Conservation (phyloP, 805 yeast species). For the Sugiyamaella valdiviana region DNA sequence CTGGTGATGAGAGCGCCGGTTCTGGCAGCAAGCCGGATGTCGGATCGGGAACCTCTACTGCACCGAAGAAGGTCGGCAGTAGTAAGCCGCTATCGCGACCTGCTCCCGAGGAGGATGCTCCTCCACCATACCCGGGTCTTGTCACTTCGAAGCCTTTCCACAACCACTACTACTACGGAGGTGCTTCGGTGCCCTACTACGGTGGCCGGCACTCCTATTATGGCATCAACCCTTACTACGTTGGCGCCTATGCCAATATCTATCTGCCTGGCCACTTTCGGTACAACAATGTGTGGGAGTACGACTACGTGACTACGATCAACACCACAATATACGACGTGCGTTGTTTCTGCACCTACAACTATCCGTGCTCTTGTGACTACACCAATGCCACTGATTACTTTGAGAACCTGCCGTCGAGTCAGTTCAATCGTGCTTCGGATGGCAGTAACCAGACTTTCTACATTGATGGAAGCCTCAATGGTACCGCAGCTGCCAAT, state of each 20-base stretch:
- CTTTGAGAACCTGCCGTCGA: constrained; percentile 13
- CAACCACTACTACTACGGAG: constrained; percentile 13
- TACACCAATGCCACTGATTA: constrained; percentile 8
- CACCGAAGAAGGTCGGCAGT: not conserved
- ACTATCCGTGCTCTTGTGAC: constrained; percentile 21
- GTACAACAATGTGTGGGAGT: constrained; percentile 15
- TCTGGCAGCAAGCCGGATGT: not conserved
- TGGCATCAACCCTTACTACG: constrained; percentile 2
- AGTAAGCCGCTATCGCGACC: not conserved
- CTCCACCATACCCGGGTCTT: not conserved
- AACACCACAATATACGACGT: constrained; percentile 20
- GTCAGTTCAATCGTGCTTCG: constrained; percentile 6
- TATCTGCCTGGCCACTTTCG: constrained; percentile 11
- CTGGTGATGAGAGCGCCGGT: not conserved
- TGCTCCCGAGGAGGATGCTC: not conserved
- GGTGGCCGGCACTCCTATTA: constrained; percentile 6
- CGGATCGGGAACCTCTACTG: not conserved
- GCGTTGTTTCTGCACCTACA: constrained; percentile 17
- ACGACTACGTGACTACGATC: constrained; percentile 17
- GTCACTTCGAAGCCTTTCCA: constrained; percentile 6
- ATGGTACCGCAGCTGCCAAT: constrained; percentile 1
- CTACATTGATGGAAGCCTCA: constrained; percentile 9
- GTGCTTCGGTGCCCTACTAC: constrained; percentile 10
- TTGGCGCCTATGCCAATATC: constrained; percentile 8
- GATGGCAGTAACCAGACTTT: constrained; percentile 18